Percentiles rank a stretch among this genome's conserved stretches.
Conservation (phyloP, 1,284 basidiomycete species). For the Austroboletus niveus region DNA sequence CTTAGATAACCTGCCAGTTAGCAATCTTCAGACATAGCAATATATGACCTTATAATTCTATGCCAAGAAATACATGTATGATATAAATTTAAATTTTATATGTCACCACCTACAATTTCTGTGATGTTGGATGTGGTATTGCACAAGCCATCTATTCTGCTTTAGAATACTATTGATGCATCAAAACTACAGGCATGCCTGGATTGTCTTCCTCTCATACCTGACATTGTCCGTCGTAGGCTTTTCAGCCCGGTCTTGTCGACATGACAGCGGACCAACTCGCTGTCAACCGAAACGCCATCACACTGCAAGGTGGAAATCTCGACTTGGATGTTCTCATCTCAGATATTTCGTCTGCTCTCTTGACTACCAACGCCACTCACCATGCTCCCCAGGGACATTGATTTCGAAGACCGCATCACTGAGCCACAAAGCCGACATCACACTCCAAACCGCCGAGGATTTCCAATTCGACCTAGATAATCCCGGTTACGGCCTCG, state of each 20-base stretch:
- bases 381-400: slow-evolving; percentile 50
- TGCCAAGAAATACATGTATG: too few relatives aligned
- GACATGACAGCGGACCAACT: slow-evolving; percentile 95
- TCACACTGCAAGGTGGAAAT: slow-evolving; percentile 75
- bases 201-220: too few relatives aligned
- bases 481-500: slow-evolving; percentile 59
- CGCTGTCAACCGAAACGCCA: slow-evolving; percentile 81
- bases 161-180: too few relatives aligned
- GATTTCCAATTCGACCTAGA: slow-evolving; percentile 64
- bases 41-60: too few relatives aligned
- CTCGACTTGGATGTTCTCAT: slow-evolving; percentile 79
- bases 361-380: background rate
- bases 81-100: too few relatives aligned
- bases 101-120: too few relatives aligned
- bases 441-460: slow-evolving; percentile 72
- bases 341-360: slow-evolving; percentile 59
- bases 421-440: slow-evolving; percentile 74
- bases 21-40: too few relatives aligned
- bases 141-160: too few relatives aligned
- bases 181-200: too few relatives aligned
- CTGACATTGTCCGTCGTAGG: slow-evolving; percentile 43
- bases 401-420: slow-evolving; percentile 70
- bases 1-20: too few relatives aligned
- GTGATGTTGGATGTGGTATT: too few relatives aligned
- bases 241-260: slow-evolving; percentile 89